Conservation (phyloP, 202 grass and related monocot species). For the Hordeum pubiflorum region DNA sequence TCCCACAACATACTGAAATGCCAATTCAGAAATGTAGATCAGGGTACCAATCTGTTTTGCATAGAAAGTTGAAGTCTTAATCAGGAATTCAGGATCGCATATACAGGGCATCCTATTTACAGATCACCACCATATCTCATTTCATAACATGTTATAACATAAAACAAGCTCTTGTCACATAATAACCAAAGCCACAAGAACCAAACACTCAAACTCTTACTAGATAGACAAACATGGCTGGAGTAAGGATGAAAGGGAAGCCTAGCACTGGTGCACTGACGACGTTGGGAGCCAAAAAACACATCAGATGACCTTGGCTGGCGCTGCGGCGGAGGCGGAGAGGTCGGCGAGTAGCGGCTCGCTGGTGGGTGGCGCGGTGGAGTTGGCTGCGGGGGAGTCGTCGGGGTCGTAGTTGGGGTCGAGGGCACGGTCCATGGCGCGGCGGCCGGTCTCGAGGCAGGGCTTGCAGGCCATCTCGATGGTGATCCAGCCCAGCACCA, state of each 20-base stretch:
- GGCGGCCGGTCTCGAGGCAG: slow-evolving; percentile 78
- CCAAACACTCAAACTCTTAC: neutral
- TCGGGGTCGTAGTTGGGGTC: slow-evolving; percentile 80
- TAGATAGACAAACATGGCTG: neutral
- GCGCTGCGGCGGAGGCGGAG: slow-evolving; percentile 13
- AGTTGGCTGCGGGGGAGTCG: neutral
- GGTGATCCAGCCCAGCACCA: slow-evolving; percentile 75
- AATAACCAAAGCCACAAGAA: slow-evolving; percentile 16
- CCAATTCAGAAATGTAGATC: neutral
- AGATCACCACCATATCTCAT: neutral
- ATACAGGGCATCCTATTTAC: neutral
- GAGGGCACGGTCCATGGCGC: slow-evolving; percentile 80
- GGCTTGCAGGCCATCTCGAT: slow-evolving; percentile 99
- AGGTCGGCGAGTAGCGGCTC: slow-evolving; percentile 41
- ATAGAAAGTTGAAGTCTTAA: slow-evolving; percentile 8
- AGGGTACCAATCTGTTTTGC: slow-evolving; percentile 17
- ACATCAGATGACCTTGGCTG: slow-evolving; percentile 40
- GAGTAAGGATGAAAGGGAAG: neutral
- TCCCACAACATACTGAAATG: neutral
- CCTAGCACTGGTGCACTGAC: neutral
- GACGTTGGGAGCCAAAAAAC: neutral
- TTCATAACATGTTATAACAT: neutral
- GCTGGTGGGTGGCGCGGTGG: neutral
- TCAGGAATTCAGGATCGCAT: neutral
- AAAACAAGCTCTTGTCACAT: neutral